Evolutionary conservation across 306 rosid genomes (phyloP), one percentile per base, ranked within the genome.

Genomic region (Casuarina equisetifolia): DNA sequence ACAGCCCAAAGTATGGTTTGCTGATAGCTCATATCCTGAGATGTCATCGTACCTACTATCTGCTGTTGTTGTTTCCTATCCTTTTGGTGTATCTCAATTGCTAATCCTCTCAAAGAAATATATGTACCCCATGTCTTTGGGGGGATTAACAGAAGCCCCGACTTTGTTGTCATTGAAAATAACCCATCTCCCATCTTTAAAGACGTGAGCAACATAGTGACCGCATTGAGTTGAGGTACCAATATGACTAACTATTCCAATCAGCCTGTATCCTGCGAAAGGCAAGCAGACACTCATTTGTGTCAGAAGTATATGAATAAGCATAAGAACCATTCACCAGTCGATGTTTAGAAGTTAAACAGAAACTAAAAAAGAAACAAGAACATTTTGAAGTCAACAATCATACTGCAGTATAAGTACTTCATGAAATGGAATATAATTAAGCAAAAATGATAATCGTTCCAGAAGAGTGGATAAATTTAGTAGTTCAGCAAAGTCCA

Each of bases 121-220:
- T 1, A 95, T 76, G 76, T 95, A 95, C 17, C 99, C 99, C 99
- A 95, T 95, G 81, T 95, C 99, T 86, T 95, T 95, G 3, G 99
- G 99, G 66, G 96, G 97, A 77, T 92, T 85, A 70, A 92, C 84
- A 35, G 99, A 92, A 81, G 92, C 97, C 70, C 93, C 98, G 25
- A 95, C 99, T 88, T 92, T 95, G 81, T 79, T 78, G 58, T 95
- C 99, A 7, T 95, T 95, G 77, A 91, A 95, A 81, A 95, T 95
- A 64, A 85, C 87, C 99, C 99, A 95, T 86, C 96, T 89, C 58
- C 97, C 98, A 38, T 91, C 94, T 90, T 95, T 95, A 4, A 87
- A 83, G 49, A 95, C 79, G 91, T 92, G 99, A 12, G 97, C 94
- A 6, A 95, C 98, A 44, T 95, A 95, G 91, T 95, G 99, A 73